These are phyloP conservation scores for Clonostachys rhizophaga DNA, from an alignment of 2,329 filamentous ascomycete species.

Conservation along the genomic window DNA sequence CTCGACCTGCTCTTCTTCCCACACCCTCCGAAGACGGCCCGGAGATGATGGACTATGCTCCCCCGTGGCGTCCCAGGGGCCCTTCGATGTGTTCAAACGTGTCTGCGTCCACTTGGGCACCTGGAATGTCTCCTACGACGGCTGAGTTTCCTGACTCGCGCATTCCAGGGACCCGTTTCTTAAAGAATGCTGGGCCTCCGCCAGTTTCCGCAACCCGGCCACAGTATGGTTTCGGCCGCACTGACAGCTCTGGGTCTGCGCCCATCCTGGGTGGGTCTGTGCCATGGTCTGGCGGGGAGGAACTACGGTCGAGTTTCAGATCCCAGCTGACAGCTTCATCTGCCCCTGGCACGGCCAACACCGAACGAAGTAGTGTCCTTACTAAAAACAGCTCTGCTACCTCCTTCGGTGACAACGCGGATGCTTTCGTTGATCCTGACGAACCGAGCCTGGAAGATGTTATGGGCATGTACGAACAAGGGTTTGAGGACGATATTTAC, in stretches of 20 bases:
- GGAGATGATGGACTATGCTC: constrained; percentile 10
- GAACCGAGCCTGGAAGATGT: constrained; percentile 62
- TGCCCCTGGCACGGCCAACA: constrained; percentile 58
- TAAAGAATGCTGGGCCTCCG: constrained; percentile 16
- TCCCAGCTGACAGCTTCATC: constrained; percentile 51
- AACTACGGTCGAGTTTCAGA: constrained; percentile 50
- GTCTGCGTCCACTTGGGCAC: constrained; percentile 4
- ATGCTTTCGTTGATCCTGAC: constrained; percentile 39
- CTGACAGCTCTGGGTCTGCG: constrained; percentile 30
- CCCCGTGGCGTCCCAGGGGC: constrained; percentile 2
- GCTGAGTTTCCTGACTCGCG: constrained; percentile 29
- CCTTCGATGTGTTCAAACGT: constrained; percentile 3
- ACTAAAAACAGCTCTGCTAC: constrained; percentile 75
- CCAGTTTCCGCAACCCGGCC: constrained; percentile 15
- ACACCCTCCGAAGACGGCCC: constrained; percentile 19
- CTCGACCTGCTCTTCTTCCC: constrained; percentile 17
- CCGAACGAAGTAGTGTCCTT: constrained; percentile 76
- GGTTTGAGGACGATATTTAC: constrained; percentile 44
- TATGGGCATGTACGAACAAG: constrained; percentile 65
- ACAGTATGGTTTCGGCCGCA: constrained; percentile 14
- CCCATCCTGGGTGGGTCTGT: constrained; percentile 26
- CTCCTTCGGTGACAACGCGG: constrained; percentile 42
- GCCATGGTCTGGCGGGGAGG: constrained; percentile 45
- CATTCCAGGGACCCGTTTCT: constrained; percentile 12
- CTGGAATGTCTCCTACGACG: constrained; percentile 14